Conservation (phyloP, 1,139 yeast genomes). For the Hyphopichia wangnamkhiaoensis region DNA sequence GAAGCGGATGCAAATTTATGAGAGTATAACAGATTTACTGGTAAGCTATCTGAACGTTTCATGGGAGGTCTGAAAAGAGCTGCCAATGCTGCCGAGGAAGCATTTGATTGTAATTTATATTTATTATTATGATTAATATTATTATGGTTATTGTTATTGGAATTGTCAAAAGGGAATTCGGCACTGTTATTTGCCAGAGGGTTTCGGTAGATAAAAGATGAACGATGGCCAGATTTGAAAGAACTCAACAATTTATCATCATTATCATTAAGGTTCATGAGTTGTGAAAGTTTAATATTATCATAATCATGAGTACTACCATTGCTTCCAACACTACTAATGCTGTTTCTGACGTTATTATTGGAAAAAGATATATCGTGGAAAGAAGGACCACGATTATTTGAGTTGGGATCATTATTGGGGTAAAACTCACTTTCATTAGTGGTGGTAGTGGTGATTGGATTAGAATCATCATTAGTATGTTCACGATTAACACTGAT, state of each 20-base stretch:
- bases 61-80: conserved; percentile 52
- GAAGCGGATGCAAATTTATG: conserved; percentile 7
- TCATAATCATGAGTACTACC: background rate
- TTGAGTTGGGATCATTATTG: background rate
- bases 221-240: conserved; percentile 1
- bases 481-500: conserved; percentile 13
- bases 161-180: conserved; percentile 20
- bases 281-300: background rate
- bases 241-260: conserved; percentile 1
- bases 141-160: conserved; percentile 15
- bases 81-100: conserved; percentile 64
- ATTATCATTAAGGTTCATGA: background rate
- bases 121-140: conserved; percentile 14
- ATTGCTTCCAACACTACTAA: conserved; percentile 1
- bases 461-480: conserved; percentile 2
- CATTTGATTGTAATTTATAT: conserved; percentile 43
- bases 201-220: conserved; percentile 2
- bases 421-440: background rate
- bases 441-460: background rate
- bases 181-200: conserved; percentile 23
- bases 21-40: conserved; percentile 26
- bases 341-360: background rate
- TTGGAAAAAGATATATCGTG: background rate
- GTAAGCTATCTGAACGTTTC: conserved; percentile 39
- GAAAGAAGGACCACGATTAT: background rate